Evolutionary conservation across 2,329 filamentous ascomycete genomes (phyloP), one percentile per base, ranked within the genome.

Genomic region (Onygenales sp.): DNA sequence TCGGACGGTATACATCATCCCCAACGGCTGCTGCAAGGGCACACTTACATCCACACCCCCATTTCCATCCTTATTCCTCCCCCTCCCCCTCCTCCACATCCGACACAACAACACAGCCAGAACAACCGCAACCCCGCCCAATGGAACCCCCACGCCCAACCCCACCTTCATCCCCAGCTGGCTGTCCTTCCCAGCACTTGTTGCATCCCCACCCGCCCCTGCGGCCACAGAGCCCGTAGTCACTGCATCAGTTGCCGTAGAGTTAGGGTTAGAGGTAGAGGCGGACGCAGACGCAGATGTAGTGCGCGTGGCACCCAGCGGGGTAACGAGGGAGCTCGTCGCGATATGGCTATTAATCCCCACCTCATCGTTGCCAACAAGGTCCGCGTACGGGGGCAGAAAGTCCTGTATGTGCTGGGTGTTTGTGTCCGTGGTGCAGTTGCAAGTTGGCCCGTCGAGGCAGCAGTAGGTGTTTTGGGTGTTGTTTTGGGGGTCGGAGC

Each of bases 71-170:
- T 27, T 27, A 27, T 27, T 27, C 21, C n/a, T 47, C 17, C 31
- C 14, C 44, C n/a, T 27, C 7, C 11, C 14, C 32, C 17, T 53
- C 21, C 11, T 53, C 45, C 38, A 42, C 21, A 46, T 5, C 5
- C 44, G 35, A 8, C 21, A 35, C 21, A 49, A 31, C 14, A 48
- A 21, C 6, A 13, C 32, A 32, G n/a, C 51, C 33, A 53, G 39
- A 7, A 48, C 6, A 27, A 53, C 17, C 11, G 51, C 43, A 31
- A 53, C 41, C 14, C 41, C 27, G n/a, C 33, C 51, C 14, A 53
- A 21, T 5, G 51, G 51, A 43, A 53, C 49, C 6, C 51, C 51
- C 36, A 53, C 51, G 13, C 51, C 51, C 10, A 53, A 27, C 7
- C 51, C 51, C 9, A 53, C 42, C 27, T 53, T 48, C 10, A 53